Conservation (phyloP, 306 rosid genomes). For the Malus fusca region DNA sequence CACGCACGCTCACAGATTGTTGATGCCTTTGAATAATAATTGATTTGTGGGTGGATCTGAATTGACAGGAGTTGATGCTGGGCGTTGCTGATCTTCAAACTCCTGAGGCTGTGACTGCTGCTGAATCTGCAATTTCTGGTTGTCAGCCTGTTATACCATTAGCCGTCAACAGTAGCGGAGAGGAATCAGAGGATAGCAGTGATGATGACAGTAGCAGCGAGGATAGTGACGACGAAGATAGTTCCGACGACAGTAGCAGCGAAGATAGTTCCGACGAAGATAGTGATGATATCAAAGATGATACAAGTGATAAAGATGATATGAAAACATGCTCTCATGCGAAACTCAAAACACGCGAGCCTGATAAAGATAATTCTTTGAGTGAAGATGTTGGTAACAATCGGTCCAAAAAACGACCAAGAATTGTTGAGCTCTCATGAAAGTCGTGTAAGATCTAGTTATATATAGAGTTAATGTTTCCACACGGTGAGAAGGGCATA, state of each 20-base stretch:
- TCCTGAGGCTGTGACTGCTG: conserved; percentile 87
- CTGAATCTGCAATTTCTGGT: conserved; percentile 64
- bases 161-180: conserved; percentile 32
- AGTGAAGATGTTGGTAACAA: conserved; percentile 1
- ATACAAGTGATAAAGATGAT: not conserved
- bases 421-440: conserved; percentile 54
- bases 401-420: conserved; percentile 36
- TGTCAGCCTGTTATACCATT: conserved; percentile 45
- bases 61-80: conserved; percentile 70
- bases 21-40: not conserved
- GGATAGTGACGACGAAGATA: not conserved
- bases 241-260: not conserved
- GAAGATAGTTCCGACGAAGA: conserved; percentile 3
- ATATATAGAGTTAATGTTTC: not conserved
- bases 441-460: not conserved
- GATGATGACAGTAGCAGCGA: conserved; percentile 17
- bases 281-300: not conserved
- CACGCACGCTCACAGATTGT: not conserved
- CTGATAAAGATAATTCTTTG: conserved; percentile 6
- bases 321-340: conserved; percentile 9
- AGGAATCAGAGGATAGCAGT: conserved; percentile 46
- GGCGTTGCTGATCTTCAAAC: conserved; percentile 85
- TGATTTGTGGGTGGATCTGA: not conserved
- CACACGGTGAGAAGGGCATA: not conserved
- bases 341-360: conserved; percentile 17